These are phyloP conservation scores for Xylaria sp. DNA, from an alignment of 2,329 filamentous ascomycete species.

Conservation along the genomic window DNA sequence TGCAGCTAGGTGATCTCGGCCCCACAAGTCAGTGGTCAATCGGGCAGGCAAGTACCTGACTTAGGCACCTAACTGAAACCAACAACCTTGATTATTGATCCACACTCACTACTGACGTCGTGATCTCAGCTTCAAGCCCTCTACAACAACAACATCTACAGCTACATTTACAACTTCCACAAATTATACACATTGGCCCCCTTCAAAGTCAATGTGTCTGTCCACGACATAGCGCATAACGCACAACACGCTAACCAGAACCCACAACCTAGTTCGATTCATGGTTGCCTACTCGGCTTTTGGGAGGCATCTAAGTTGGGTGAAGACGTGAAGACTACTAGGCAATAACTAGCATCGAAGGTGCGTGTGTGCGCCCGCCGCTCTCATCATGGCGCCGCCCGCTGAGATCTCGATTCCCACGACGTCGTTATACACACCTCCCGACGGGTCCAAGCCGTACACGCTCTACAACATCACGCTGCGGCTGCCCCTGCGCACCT, in stretches of 20 bases:
- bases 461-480: constrained; percentile 84
- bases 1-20: background rate
- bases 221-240: background rate
- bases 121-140: background rate
- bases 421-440: constrained; percentile 64
- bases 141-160: background rate
- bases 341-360: background rate
- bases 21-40: background rate
- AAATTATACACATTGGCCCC: background rate
- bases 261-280: background rate
- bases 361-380: too few species aligned
- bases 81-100: background rate
- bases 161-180: background rate
- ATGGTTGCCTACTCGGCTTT: background rate
- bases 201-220: background rate
- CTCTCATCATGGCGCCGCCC: constrained; percentile 68
- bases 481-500: constrained; percentile 79
- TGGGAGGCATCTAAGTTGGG: background rate
- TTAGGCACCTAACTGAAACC: background rate
- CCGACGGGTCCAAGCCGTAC: constrained; percentile 71
- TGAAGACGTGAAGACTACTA: too few species aligned
- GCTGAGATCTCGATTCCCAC: constrained; percentile 75
- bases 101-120: background rate
- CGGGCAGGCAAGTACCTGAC: background rate
- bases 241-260: background rate